Evolutionary conservation across 331 rosid species (phyloP).

Genomic region (Cydonia oblonga): DNA sequence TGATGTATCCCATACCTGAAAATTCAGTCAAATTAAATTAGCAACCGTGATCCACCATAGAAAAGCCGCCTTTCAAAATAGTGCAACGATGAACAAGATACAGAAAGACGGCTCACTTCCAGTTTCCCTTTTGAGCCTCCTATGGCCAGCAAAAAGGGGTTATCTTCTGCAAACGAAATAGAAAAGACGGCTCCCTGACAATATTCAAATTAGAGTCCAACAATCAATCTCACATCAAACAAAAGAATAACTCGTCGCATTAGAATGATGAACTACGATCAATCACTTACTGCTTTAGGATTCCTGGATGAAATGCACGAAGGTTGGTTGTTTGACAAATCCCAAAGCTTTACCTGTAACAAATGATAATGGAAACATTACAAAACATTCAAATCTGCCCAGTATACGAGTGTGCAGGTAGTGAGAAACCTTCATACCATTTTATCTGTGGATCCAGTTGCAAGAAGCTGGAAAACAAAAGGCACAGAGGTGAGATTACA

Average conservation of each 20-base stretch:
- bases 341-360: slow-evolving; percentile 84
- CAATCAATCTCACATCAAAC: not conserved
- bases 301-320: slow-evolving; percentile 52
- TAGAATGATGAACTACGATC: not conserved
- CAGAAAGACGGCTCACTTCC: slow-evolving; percentile 33
- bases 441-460: slow-evolving; percentile 84
- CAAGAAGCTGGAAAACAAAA: slow-evolving; percentile 28
- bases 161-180: slow-evolving; percentile 65
- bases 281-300: slow-evolving; percentile 48
- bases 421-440: slow-evolving; percentile 30
- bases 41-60: not conserved
- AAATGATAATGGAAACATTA: not conserved
- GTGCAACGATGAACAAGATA: not conserved
- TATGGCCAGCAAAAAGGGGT: slow-evolving; percentile 70
- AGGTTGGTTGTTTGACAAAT: slow-evolving; percentile 77
- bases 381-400: slow-evolving; percentile 3
- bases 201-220: slow-evolving; percentile 11
- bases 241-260: not conserved
- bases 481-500: slow-evolving; percentile 11
- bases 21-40: not conserved
- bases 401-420: not conserved
- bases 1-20: slow-evolving; percentile 55
- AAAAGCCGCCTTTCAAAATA: not conserved
- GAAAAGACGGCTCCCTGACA: slow-evolving; percentile 81
- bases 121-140: slow-evolving; percentile 81